Base-by-base conservation (phyloP, 1,139 yeast species). In the Hanseniaspora gamundiae region DNA sequence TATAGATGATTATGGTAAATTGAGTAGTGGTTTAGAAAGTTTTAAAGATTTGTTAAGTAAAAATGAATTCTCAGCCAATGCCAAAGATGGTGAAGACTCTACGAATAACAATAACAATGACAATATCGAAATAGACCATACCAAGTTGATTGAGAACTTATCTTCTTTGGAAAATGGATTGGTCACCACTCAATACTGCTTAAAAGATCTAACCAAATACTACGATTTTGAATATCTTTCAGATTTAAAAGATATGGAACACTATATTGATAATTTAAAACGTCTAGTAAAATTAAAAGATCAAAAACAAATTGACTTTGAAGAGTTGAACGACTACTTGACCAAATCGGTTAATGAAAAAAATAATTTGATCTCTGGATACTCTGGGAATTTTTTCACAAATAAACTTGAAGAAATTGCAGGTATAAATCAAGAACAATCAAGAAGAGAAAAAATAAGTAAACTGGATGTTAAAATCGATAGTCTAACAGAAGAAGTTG, bases 221-320 rank as follows among this genome's bases (percentile, higher is more conserved):
- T 69, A 85, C 43, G 96, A 91, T 56, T 83, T 79, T 51, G 80
- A 86, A 39, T 91, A 86, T 55, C 68, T 87, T 45, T 85, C 86
- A 2, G 77, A 93, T 6, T 66, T 91, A 51, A 80, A 84, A 52
- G 97, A 91, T 61, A 72, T 93, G 64, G 86, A 91, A 51, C 88
- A 84, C 62, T 91, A 87, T 56, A 80, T 88, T 43, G 70, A 74
- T 35, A 77, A 91, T 29, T 70, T 91, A 53, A 83, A 86, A 52
- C 76, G 73, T 47, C 67, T 88, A 50, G 74, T 91, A 47, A 88
- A 83, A 57, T 70, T 84, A 45, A 86, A 91, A 51, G 97, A 91
- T 57, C 91, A 86, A 58, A 88, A 88, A 60, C 88, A 84, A 53
- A 74, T 88, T 35, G 98, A 91, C 60, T 77, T 82, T 54, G 96